phyloP scores from a whole-genome alignment of 768 basidiomycete genomes.

The Trametes meyenii region DNA sequence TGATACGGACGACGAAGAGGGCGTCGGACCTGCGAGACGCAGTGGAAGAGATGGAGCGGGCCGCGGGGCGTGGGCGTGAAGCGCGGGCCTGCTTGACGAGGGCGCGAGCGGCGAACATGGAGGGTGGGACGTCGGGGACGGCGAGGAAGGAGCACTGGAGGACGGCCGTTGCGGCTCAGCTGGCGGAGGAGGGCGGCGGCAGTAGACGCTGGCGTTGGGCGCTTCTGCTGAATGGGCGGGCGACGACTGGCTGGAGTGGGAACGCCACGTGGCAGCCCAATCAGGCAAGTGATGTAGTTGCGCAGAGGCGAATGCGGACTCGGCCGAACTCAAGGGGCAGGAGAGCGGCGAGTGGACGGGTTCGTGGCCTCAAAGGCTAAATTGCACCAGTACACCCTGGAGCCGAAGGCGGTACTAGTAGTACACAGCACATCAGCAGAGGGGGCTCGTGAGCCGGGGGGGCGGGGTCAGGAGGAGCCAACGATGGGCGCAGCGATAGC shows the following conservation, averaged over 20 bases:
- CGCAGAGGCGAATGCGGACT: background rate
- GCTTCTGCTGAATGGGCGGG: constrained; percentile 15
- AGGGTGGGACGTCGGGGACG: background rate
- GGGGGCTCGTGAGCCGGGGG: constrained; percentile 8
- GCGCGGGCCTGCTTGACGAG: constrained; percentile 23
- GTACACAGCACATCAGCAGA: background rate
- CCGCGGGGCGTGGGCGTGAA: constrained; percentile 7
- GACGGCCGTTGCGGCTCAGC: background rate
- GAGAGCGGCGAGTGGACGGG: background rate
- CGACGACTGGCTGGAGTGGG: constrained; percentile 7
- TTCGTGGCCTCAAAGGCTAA: constrained; percentile 7
- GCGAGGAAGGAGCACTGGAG: background rate
- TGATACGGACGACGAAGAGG: constrained; percentile 73
- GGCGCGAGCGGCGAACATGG: constrained; percentile 32
- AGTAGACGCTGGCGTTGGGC: constrained; percentile 5
- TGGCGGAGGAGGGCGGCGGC: constrained; percentile 1
- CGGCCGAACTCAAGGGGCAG: background rate
- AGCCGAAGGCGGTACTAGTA: background rate
- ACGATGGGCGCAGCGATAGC: background rate
- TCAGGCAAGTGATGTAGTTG: background rate
- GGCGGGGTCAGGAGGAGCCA: background rate
- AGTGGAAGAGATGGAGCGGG: constrained; percentile 42
- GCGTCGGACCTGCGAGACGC: constrained; percentile 69
- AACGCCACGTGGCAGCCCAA: constrained; percentile 7
- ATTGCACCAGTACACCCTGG: too few species aligned